Conservation (phyloP, 805 yeast genomes). For the Saccharomycopsis schoenii region DNA sequence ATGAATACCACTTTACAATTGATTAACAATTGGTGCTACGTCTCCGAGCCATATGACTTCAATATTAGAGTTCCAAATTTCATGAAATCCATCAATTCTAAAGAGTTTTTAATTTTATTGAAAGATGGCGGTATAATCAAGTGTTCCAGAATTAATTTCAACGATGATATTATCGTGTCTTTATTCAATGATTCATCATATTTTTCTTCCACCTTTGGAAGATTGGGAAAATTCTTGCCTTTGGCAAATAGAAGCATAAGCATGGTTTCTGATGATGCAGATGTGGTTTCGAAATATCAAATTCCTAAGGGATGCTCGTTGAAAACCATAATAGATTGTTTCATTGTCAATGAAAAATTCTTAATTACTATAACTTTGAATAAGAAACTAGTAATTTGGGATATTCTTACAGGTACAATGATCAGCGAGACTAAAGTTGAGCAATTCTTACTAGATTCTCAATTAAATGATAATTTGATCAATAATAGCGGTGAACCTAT, state of each 20-base stretch:
- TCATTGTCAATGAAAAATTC: slow-evolving; percentile 21
- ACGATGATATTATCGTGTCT: slow-evolving; percentile 23
- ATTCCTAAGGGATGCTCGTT: slow-evolving; percentile 24
- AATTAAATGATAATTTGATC: slow-evolving; percentile 20
- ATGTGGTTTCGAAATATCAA: background rate
- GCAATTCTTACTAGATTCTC: background rate
- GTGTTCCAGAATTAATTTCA: slow-evolving; percentile 27
- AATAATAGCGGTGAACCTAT: slow-evolving; percentile 26
- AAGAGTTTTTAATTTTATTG: slow-evolving; percentile 46
- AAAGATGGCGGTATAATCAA: slow-evolving; percentile 72
- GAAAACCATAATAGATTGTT: slow-evolving; percentile 27
- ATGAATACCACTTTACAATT: slow-evolving; percentile 19
- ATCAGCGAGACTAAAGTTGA: background rate
- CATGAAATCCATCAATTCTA: slow-evolving; percentile 36
- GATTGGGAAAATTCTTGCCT: slow-evolving; percentile 24
- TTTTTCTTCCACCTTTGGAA: slow-evolving; percentile 22
- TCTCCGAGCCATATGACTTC: slow-evolving; percentile 59
- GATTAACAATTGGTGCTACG: slow-evolving; percentile 51
- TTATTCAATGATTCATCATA: slow-evolving; percentile 50
- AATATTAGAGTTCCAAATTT: slow-evolving; percentile 47
- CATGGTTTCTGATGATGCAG: slow-evolving; percentile 3
- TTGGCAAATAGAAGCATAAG: background rate
- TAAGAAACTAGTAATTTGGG: slow-evolving; percentile 52
- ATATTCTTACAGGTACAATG: slow-evolving; percentile 25
- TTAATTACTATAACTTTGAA: slow-evolving; percentile 45